Base-by-base conservation (phyloP, 495 filamentous ascomycete species). In the Penicillium canescens region DNA sequence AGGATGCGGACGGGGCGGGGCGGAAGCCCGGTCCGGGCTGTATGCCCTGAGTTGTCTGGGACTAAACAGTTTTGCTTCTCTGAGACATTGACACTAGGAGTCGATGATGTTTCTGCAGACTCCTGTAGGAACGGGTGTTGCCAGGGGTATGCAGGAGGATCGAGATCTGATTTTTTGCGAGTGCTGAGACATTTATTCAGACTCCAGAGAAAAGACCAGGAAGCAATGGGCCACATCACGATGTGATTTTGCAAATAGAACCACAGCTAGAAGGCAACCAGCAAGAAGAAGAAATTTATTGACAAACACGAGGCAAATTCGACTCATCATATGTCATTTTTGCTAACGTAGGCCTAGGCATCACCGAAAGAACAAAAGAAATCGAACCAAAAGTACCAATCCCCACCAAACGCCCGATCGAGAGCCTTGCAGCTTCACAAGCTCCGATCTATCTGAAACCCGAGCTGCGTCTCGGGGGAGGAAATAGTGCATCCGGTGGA, bases 361-460 rank as follows among this genome's bases (percentile, higher is more conserved):
- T 34, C 28, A 6, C 28, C 13, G 14, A 46, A 12, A 50, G 21
- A 21, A 41, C 10, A 23, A 21, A 41, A 50, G 40, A 16, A 16
- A 28, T 18, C 31, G 18, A 35, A 23, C 14, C 42, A 28, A 10
- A 10, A 31, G 28, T 31, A 31, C 28, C 5, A 31, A 10, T 31
- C 28, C 28, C 28, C 28, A 31, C 31, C 18, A 37, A 38, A 14
- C 26, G 2, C 41, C 53, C 21, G 11, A 39, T 51, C 40, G 42
- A 35, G 31, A 42, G 11, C 39, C 31, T 21, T 38, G 16, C 23
- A 28, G 28, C 23, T 3, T 39, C 35, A 46, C 39, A 42, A 55
- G 50, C 28, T 52, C 40, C 36, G 54, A 63, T 60, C 53, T 56
- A 57, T 57, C 60, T 63, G 59, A 57, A 60, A 63, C 51, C 36